These are phyloP conservation scores for Linnemannia schmuckeri DNA, from an alignment of 192 early-diverging fungal species.

Conservation along the genomic window DNA sequence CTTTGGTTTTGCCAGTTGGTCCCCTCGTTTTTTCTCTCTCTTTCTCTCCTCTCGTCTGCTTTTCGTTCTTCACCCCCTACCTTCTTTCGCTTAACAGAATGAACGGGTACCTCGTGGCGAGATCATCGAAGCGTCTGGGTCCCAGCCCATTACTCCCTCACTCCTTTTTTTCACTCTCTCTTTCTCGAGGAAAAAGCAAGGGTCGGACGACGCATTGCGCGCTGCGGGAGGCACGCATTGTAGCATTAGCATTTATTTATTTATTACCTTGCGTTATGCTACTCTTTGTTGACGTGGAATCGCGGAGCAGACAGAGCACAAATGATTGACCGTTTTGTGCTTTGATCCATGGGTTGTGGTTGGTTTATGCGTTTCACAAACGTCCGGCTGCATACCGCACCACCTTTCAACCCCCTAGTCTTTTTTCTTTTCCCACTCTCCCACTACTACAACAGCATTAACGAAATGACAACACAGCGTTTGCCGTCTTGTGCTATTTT, in stretches of 20 bases:
- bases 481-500: background rate
- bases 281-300: background rate
- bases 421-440: background rate
- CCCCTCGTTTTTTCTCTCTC: background rate
- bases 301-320: background rate
- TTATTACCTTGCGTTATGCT: background rate
- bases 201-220: background rate
- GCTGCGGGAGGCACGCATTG: background rate
- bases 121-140: background rate
- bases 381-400: background rate
- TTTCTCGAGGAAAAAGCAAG: background rate
- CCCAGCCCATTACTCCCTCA: background rate
- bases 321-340: background rate
- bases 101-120: background rate
- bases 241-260: background rate
- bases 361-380: constrained; percentile 6
- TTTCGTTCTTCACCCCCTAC: background rate
- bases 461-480: background rate
- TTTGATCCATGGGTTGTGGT: background rate
- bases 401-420: background rate
- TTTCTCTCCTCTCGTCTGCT: background rate
- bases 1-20: background rate
- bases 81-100: background rate
- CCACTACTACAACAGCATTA: background rate
- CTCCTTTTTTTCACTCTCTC: background rate